Base-by-base conservation (phyloP, 805 yeast genomes). In the Kodamaea kaohsiungensis region DNA sequence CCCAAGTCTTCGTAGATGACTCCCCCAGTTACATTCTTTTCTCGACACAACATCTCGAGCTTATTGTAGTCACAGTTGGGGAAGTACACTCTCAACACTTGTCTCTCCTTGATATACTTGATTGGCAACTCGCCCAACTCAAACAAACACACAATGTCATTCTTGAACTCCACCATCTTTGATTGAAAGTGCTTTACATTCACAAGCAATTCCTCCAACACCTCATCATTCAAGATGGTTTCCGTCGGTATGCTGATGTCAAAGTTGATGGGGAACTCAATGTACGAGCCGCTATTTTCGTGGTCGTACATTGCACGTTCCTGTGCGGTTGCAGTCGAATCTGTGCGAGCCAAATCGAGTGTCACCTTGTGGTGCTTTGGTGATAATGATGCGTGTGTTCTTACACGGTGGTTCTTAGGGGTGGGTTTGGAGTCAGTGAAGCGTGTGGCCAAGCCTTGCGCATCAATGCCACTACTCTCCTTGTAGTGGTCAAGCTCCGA, bases 81-180 rank as follows among this genome's bases (percentile, higher is more conserved):
- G 71, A 90, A 89, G 65, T 82, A 86, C 12, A 86, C 82, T 59
- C 86, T 72, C 50, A 84, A 61, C 30, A 70, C 63, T 51, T 67
- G 68, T 30, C 75, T 70, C 10, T 70, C 65, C 39, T 69, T 62
- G 46, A 75, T 75, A 52, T 81, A 69, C 47, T 83, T 75, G 52
- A 87, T 73, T 7, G 89, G 91, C 58, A 85, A 80, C 57, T 85
- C 84, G 2, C 95, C 95, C 53, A 86, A 81, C 30, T 84, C 81
- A 55, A 83, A 73, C 39, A 83, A 73, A 45, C 65, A 64, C 42
- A 70, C 60, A 48, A 84, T 70, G 56, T 79, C 80, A 18, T 70
- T 64, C 57, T 75, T 68, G 33, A 85, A 69, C 38, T 73, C 76
- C 16, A 71, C 74, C 35, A 81, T 63, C 54, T 76, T 73, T 18